Conservation (phyloP, 2,329 filamentous ascomycete genomes). For the Apiospora hydei region DNA sequence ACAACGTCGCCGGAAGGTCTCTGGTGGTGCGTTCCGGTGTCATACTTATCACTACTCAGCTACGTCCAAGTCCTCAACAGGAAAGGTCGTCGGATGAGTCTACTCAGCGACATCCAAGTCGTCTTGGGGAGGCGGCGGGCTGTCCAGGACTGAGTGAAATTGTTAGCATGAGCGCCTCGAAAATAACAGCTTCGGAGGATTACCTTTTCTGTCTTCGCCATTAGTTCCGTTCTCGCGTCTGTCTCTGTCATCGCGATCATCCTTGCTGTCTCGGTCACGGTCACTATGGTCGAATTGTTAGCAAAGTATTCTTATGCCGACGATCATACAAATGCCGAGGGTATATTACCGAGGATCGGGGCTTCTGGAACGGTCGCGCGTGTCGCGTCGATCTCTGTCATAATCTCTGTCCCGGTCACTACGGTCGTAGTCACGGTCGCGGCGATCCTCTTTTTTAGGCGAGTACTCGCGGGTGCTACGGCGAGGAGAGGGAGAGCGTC, state of each 20-base stretch:
- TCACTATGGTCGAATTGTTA: slow-evolving; percentile 18
- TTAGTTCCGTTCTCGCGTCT: slow-evolving; percentile 80
- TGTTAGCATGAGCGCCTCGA: slow-evolving; percentile 30
- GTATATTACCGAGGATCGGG: slow-evolving; percentile 56
- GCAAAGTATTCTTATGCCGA: slow-evolving; percentile 22
- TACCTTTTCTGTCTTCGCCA: slow-evolving; percentile 91
- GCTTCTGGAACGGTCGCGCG: slow-evolving; percentile 74
- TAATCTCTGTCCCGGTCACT: slow-evolving; percentile 66
- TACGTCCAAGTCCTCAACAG: slow-evolving; percentile 1
- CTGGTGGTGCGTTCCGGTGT: slow-evolving; percentile 26
- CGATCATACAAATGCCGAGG: slow-evolving; percentile 26
- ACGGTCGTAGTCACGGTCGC: slow-evolving; percentile 64
- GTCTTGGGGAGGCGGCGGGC: slow-evolving; percentile 84
- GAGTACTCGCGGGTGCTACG: slow-evolving; percentile 82
- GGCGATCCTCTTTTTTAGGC: slow-evolving; percentile 86
- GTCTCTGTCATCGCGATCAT: slow-evolving; percentile 75
- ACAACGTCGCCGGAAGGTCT: background rate
- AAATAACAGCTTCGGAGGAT: slow-evolving; percentile 31
- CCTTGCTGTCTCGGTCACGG: slow-evolving; percentile 63
- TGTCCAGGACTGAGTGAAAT: slow-evolving; percentile 65
- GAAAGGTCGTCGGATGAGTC: background rate
- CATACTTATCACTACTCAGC: slow-evolving; percentile 45
- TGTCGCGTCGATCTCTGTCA: slow-evolving; percentile 61
- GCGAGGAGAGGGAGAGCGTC: slow-evolving; percentile 81
- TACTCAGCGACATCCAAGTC: slow-evolving; percentile 92